Conservation (phyloP, 495 filamentous ascomycete species). For the Podospora pseudocomata region DNA sequence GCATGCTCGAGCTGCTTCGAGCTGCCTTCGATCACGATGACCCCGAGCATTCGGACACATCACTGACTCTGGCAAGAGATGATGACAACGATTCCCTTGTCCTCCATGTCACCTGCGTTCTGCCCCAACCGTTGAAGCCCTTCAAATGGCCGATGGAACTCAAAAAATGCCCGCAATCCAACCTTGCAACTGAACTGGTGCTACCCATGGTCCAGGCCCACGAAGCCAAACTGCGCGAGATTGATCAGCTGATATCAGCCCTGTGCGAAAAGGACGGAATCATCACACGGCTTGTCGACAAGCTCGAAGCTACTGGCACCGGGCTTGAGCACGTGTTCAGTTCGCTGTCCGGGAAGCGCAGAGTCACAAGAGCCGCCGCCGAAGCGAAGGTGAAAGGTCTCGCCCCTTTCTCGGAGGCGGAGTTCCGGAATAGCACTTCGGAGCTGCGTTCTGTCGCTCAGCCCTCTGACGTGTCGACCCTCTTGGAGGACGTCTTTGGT, state of each 20-base stretch:
- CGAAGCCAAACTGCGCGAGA: slow-evolving; percentile 47
- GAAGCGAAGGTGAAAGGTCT: slow-evolving; percentile 55
- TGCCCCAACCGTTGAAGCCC: slow-evolving; percentile 65
- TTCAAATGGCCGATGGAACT: slow-evolving; percentile 67
- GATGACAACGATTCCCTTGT: slow-evolving; percentile 43
- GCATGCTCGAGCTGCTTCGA: slow-evolving; percentile 70
- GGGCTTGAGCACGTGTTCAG: slow-evolving; percentile 71
- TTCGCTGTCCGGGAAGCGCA: slow-evolving; percentile 53
- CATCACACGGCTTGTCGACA: slow-evolving; percentile 71
- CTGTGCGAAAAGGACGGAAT: slow-evolving; percentile 76
- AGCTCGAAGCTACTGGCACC: slow-evolving; percentile 64
- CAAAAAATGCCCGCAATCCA: slow-evolving; percentile 48
- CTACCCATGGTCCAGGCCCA: slow-evolving; percentile 65
- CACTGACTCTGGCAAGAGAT: slow-evolving; percentile 32
- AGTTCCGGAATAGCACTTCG: slow-evolving; percentile 42
- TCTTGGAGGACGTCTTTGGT: slow-evolving; percentile 38
- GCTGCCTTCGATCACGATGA: slow-evolving; percentile 51
- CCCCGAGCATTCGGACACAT: slow-evolving; percentile 37
- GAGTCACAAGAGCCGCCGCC: slow-evolving; percentile 40
- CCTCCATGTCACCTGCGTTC: slow-evolving; percentile 54
- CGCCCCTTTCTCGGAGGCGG: slow-evolving; percentile 46
- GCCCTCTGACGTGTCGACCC: slow-evolving; percentile 33
- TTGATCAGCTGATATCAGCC: slow-evolving; percentile 52
- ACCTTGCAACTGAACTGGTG: slow-evolving; percentile 58
- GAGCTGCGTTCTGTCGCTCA: slow-evolving; percentile 24